phyloP scores from a whole-genome alignment of 2,329 filamentous ascomycete genomes.

The Colletotrichum euphorbiae region DNA sequence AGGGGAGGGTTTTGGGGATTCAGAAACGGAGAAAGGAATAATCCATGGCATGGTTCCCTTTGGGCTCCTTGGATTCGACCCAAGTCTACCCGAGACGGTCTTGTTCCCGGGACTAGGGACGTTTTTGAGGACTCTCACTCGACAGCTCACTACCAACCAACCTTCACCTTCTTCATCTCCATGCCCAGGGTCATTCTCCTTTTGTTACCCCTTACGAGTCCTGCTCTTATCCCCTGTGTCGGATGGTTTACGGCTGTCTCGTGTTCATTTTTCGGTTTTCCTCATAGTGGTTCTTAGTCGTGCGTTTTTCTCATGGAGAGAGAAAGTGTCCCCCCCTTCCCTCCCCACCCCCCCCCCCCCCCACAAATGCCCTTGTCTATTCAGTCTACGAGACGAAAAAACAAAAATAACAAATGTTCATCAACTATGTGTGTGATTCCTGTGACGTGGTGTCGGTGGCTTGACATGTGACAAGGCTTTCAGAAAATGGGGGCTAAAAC shows the following conservation, averaged over 20 bases:
- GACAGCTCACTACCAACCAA: slow-evolving; percentile 37
- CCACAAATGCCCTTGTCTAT: slow-evolving; percentile 40
- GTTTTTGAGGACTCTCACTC: slow-evolving; percentile 25
- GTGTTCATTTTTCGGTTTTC: slow-evolving; percentile 40
- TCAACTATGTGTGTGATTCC: slow-evolving; percentile 14
- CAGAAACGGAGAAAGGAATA: slow-evolving; percentile 52
- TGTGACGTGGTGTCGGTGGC: neutral
- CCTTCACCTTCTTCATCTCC: slow-evolving; percentile 28
- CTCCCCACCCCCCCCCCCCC: slow-evolving; percentile 17
- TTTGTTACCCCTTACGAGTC: slow-evolving; percentile 30
- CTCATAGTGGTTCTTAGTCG: slow-evolving; percentile 38
- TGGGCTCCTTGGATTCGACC: slow-evolving; percentile 36
- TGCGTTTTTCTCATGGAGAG: slow-evolving; percentile 36
- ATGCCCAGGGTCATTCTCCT: slow-evolving; percentile 32
- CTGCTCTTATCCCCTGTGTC: slow-evolving; percentile 38
- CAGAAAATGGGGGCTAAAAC: too few relatives aligned
- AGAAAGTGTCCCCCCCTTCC: slow-evolving; percentile 37
- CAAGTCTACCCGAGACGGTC: slow-evolving; percentile 12
- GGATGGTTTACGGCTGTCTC: slow-evolving; percentile 42
- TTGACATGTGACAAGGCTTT: neutral
- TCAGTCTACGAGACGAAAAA: slow-evolving; percentile 39
- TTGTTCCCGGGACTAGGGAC: slow-evolving; percentile 6
- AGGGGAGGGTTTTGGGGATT: slow-evolving; percentile 52
- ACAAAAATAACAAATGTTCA: slow-evolving; percentile 42
- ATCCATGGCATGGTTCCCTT: slow-evolving; percentile 51